A percentile compares a stretch with the other conserved stretches of the same genome.
Conservation (phyloP, 2,329 filamentous ascomycete species). For the Penicillium janthinellum region DNA sequence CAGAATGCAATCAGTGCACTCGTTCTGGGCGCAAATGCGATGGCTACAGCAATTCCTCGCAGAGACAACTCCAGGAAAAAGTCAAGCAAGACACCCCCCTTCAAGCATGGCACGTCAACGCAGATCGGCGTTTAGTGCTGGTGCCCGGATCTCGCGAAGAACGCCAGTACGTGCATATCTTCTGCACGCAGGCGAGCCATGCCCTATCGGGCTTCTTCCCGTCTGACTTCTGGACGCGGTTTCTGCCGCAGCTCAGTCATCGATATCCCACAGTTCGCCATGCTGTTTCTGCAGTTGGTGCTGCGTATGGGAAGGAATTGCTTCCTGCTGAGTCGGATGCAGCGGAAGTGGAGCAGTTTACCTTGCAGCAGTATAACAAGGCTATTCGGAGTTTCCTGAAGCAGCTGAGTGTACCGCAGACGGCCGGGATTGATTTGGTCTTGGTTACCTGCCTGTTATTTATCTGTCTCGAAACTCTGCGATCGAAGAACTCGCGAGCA, state of each 20-base stretch:
- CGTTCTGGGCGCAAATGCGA: constrained; percentile 60
- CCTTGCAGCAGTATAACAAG: constrained; percentile 53
- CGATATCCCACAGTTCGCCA: constrained; percentile 53
- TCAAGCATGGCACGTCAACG: constrained; percentile 4
- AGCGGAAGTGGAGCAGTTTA: constrained; percentile 34
- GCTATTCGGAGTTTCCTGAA: constrained; percentile 47
- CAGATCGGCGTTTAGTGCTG: constrained; percentile 23
- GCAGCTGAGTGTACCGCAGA: constrained; percentile 25
- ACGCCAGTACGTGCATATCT: constrained; percentile 44
- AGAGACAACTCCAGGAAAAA: constrained; percentile 7
- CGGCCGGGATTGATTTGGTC: constrained; percentile 9
- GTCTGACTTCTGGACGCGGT: constrained; percentile 32
- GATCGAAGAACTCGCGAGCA: constrained; percentile 17
- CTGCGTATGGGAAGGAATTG: constrained; percentile 45
- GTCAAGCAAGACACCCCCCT: constrained; percentile 1
- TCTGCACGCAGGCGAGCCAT: constrained; percentile 44
- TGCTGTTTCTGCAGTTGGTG: constrained; percentile 54
- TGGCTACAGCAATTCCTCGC: constrained; percentile 48
- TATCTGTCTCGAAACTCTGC: constrained; percentile 27
- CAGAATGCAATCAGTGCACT: constrained; percentile 56
- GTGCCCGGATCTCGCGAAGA: constrained; percentile 34
- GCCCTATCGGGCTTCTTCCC: constrained; percentile 49
- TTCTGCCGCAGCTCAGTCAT: constrained; percentile 51
- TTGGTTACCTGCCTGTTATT: constrained; percentile 28
- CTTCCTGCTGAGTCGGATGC: neutral